phyloP scores from a whole-genome alignment of 2,329 filamentous ascomycete species.

The Aureobasidium lini region DNA sequence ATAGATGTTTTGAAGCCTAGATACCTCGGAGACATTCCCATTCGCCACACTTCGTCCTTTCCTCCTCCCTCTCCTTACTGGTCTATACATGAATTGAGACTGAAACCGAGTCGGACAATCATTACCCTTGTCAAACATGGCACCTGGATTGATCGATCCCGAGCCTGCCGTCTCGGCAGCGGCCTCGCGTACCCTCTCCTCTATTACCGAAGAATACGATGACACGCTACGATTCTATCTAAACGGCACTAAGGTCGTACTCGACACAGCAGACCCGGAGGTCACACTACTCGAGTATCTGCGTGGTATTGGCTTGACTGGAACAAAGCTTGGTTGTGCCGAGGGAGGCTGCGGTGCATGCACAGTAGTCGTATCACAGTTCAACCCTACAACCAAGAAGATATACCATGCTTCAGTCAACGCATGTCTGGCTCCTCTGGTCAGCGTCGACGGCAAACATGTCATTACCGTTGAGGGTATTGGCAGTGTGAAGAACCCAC shows the following conservation, averaged over 20 bases:
- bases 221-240: slow-evolving; percentile 89
- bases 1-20: not conserved
- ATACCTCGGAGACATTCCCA: not conserved
- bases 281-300: slow-evolving; percentile 89
- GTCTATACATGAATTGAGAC: not conserved
- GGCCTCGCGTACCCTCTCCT: slow-evolving; percentile 42
- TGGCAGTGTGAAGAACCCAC: slow-evolving; percentile 76
- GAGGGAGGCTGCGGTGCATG: slow-evolving; percentile 96
- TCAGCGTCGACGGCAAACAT: slow-evolving; percentile 94
- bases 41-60: not conserved
- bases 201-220: slow-evolving; percentile 69
- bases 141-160: slow-evolving; percentile 48
- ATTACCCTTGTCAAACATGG: slow-evolving; percentile 37
- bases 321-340: slow-evolving; percentile 92
- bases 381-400: slow-evolving; percentile 83
- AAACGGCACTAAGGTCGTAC: slow-evolving; percentile 80
- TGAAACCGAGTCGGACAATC: not conserved
- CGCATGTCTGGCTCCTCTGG: slow-evolving; percentile 85
- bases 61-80: not conserved
- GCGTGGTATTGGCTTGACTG: slow-evolving; percentile 83
- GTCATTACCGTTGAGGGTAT: slow-evolving; percentile 97
- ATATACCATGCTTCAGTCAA: slow-evolving; percentile 97
- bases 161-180: slow-evolving; percentile 37
- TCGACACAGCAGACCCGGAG: slow-evolving; percentile 86
- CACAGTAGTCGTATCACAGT: slow-evolving; percentile 88